Conservation (phyloP, 2,329 filamentous ascomycete species). For the Chrysosporium queenslandicum region DNA sequence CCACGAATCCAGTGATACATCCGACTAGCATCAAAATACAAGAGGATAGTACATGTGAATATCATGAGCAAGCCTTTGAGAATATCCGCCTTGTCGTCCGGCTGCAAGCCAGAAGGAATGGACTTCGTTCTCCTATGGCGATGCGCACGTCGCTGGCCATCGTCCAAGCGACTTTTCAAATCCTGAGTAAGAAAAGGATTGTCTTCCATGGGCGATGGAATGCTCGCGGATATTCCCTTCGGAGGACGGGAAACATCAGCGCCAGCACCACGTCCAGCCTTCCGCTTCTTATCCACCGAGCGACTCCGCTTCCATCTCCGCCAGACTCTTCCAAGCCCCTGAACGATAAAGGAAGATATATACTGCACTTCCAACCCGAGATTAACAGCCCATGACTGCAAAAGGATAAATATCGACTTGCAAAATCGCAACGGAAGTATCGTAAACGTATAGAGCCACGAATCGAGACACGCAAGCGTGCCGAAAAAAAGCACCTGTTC, state of each 20-base stretch:
- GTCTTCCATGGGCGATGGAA: not conserved
- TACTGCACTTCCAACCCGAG: constrained; percentile 61
- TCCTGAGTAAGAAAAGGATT: constrained; percentile 7
- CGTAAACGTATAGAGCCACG: constrained; percentile 94
- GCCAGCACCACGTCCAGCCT: not conserved
- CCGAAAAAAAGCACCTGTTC: constrained; percentile 83
- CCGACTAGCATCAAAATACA: constrained; percentile 85
- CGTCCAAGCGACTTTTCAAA: constrained; percentile 16
- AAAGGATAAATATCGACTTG: constrained; percentile 65
- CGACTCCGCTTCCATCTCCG: constrained; percentile 25
- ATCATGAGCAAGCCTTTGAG: constrained; percentile 84
- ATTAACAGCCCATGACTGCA: constrained; percentile 67
- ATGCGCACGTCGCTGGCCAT: constrained; percentile 27
- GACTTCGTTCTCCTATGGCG: constrained; percentile 69
- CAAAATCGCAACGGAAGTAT: constrained; percentile 83
- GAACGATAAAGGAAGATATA: constrained; percentile 66
- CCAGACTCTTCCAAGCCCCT: constrained; percentile 72
- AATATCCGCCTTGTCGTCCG: constrained; percentile 90
- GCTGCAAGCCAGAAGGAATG: constrained; percentile 70
- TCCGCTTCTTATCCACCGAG: constrained; percentile 14
- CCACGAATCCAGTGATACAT: constrained; percentile 98
- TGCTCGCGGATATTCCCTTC: not conserved
- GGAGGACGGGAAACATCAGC: not conserved
- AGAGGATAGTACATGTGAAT: constrained; percentile 70
- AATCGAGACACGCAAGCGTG: constrained; percentile 79